phyloP scores from a whole-genome alignment of 1,284 basidiomycete species.

The Sporisorium exsertum region DNA sequence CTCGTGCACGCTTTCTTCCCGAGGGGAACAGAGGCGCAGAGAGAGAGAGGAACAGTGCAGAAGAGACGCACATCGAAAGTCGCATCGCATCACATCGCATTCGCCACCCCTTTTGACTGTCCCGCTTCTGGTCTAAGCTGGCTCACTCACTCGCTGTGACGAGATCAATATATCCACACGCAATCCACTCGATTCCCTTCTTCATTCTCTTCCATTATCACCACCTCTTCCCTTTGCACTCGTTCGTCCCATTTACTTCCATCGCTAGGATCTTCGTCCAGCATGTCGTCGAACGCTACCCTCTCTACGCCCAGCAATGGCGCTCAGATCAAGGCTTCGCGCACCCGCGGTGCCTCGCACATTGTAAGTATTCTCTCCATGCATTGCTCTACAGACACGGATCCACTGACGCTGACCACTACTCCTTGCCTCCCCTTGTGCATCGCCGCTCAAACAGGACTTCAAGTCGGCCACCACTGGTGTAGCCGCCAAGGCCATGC shows the following conservation, averaged over 20 bases:
- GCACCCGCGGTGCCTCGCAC: constrained; percentile 66
- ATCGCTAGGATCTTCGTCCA: constrained; percentile 14
- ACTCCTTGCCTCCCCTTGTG: neutral
- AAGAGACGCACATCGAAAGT: constrained; percentile 8
- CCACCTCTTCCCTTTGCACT: neutral
- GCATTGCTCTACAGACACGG: neutral
- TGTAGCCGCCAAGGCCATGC: constrained; percentile 96
- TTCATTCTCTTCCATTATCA: constrained; percentile 1
- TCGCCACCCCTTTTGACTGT: neutral
- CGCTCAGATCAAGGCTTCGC: constrained; percentile 63
- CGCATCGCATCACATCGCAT: constrained; percentile 25
- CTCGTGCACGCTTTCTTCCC: neutral
- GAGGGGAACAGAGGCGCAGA: neutral
- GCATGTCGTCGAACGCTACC: constrained; percentile 53
- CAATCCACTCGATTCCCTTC: neutral
- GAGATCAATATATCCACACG: constrained; percentile 13
- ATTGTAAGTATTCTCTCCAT: constrained; percentile 59
- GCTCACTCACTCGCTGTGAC: neutral
- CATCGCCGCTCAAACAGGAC: constrained; percentile 71
- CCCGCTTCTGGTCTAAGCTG: too few species aligned
- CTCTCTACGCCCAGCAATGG: constrained; percentile 65
- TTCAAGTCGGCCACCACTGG: constrained; percentile 99
- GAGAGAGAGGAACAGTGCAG: neutral
- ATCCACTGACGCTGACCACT: neutral
- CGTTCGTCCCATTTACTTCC: neutral